Conservation (phyloP, 306 rosid genomes). For the Rubus parviflorus region DNA sequence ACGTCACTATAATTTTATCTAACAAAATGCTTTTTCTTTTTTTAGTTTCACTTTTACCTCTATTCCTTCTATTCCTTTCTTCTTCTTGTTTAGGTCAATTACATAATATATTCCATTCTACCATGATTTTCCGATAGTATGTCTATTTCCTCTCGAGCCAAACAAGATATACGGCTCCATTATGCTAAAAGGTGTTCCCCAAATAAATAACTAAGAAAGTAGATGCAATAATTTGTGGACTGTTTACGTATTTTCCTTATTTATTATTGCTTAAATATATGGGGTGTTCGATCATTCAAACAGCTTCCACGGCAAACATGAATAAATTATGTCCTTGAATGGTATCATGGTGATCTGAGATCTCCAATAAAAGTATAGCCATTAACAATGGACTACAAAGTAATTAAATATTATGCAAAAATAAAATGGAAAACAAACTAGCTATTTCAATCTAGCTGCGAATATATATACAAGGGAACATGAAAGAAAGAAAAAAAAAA, state of each 20-base stretch:
- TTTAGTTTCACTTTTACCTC: not conserved
- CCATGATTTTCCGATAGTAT: constrained; percentile 1
- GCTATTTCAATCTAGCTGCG: too few species aligned
- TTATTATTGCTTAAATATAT: not conserved
- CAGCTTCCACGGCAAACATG: too few species aligned
- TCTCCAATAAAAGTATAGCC: too few species aligned
- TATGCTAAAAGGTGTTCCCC: constrained; percentile 2
- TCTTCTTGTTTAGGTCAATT: not conserved
- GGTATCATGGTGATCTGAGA: too few species aligned
- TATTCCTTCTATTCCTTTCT: not conserved
- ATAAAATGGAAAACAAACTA: too few species aligned
- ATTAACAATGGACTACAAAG: too few species aligned
- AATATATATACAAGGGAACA: too few species aligned
- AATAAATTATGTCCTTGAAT: too few species aligned
- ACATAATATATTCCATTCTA: not conserved
- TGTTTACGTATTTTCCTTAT: too few species aligned
- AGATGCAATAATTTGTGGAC: not conserved
- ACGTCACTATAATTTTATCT: not conserved
- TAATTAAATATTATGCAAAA: too few species aligned
- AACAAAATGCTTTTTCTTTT: not conserved
- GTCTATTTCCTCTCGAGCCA: not conserved
- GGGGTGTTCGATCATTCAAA: not conserved
- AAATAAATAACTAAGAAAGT: not conserved
- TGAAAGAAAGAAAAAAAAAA: too few species aligned
- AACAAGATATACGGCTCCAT: constrained; percentile 5